phyloP scores from a whole-genome alignment of 495 filamentous ascomycete species.

The Oleoguttula mirabilis region DNA sequence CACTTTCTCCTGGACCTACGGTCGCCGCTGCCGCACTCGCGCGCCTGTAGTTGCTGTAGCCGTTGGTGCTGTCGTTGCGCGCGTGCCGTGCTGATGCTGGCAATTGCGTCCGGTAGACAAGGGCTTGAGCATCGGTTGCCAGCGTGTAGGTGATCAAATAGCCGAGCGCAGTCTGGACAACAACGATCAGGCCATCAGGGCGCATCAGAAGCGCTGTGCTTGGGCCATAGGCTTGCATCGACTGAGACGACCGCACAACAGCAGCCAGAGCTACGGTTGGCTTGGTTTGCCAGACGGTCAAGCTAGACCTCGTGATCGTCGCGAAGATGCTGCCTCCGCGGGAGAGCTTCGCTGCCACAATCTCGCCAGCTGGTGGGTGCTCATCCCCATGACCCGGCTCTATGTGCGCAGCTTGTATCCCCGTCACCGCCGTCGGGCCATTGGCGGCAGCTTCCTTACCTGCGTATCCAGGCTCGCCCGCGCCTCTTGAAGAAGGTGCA shows the following conservation, averaged over 20 bases:
- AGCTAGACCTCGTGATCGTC: slow-evolving; percentile 66
- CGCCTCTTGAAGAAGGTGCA: not conserved
- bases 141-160: slow-evolving; percentile 92
- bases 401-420: too few relatives aligned
- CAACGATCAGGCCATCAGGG: slow-evolving; percentile 81
- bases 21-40: slow-evolving; percentile 30
- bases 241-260: slow-evolving; percentile 65
- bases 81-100: slow-evolving; percentile 32
- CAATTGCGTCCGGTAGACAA: slow-evolving; percentile 47
- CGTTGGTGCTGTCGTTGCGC: slow-evolving; percentile 56
- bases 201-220: slow-evolving; percentile 77
- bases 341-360: slow-evolving; percentile 65
- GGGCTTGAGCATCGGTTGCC: slow-evolving; percentile 65
- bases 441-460: too few relatives aligned
- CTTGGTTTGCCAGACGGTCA: slow-evolving; percentile 93
- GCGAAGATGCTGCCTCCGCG: slow-evolving; percentile 79
- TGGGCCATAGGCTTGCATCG: slow-evolving; percentile 69
- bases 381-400: not conserved
- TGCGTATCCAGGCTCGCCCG: not conserved
- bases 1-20: slow-evolving; percentile 55
- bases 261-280: slow-evolving; percentile 80
- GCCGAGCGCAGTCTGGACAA: slow-evolving; percentile 77
- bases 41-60: slow-evolving; percentile 35
- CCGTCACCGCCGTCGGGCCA: too few relatives aligned
- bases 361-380: slow-evolving; percentile 18